phyloP scores from a whole-genome alignment of 306 rosid species.

The Acacia acuminata region DNA sequence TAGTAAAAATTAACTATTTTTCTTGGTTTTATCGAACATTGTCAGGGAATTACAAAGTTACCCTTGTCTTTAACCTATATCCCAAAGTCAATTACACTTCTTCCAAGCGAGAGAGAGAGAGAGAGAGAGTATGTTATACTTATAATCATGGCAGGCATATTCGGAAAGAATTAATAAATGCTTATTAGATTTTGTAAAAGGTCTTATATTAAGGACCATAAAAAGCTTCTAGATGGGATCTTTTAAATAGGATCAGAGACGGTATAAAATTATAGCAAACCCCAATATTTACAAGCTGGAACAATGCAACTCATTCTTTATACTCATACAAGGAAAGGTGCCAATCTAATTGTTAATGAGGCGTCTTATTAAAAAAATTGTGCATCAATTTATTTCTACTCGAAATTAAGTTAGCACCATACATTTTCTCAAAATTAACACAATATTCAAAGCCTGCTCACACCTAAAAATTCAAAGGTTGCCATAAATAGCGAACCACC shows the following conservation, averaged over 20 bases:
- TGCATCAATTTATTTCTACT: neutral
- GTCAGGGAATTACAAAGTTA: neutral
- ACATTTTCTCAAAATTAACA: slow-evolving; percentile 7
- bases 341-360: neutral
- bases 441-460: slow-evolving; percentile 20
- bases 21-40: too few relatives aligned
- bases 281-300: neutral
- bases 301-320: neutral
- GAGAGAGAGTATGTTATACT: neutral
- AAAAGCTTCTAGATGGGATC: neutral
- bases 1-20: too few relatives aligned
- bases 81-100: neutral
- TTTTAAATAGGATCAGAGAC: neutral
- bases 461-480: slow-evolving; percentile 17
- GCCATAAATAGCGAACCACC: slow-evolving; percentile 5
- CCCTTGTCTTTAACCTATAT: neutral
- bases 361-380: neutral
- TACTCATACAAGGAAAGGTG: neutral
- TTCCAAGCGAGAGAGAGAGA: neutral
- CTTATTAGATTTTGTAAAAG: neutral
- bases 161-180: neutral
- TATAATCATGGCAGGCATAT: neutral
- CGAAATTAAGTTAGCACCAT: neutral
- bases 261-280: neutral
- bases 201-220: neutral